Conservation (phyloP, 1,139 yeast genomes). For the Hanseniaspora gamundiae region DNA sequence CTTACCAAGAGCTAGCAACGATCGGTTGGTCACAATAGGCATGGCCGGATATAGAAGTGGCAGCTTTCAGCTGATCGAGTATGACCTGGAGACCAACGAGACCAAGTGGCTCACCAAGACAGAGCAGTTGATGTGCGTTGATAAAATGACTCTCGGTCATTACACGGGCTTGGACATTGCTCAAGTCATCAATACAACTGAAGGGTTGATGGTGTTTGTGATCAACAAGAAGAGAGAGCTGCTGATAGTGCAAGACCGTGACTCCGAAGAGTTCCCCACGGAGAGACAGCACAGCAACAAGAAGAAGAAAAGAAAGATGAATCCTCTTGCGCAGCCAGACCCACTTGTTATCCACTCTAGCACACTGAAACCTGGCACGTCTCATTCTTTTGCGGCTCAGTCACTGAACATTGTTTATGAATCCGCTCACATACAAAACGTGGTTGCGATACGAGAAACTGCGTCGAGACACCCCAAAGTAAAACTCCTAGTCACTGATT, state of each 20-base stretch:
- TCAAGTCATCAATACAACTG: neutral
- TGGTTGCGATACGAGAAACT: too few relatives aligned
- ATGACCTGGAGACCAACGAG: neutral
- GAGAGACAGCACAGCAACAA: too few relatives aligned
- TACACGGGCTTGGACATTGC: neutral
- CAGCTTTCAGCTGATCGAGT: neutral
- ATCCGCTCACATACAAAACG: too few relatives aligned
- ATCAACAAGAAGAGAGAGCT: neutral
- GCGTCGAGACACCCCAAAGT: too few relatives aligned
- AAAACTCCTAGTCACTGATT: too few relatives aligned
- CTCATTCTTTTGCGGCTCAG: too few relatives aligned
- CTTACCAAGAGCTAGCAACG: neutral
- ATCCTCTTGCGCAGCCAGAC: too few relatives aligned
- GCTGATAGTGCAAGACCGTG: neutral
- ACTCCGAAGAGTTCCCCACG: too few relatives aligned
- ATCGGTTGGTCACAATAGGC: neutral
- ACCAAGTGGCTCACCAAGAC: neutral
- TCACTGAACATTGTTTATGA: too few relatives aligned
- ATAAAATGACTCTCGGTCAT: neutral
- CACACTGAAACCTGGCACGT: too few relatives aligned
- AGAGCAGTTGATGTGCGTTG: neutral
- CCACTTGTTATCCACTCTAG: too few relatives aligned
- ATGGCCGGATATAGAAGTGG: neutral
- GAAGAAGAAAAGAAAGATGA: too few relatives aligned
- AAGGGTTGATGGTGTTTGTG: neutral